Evolutionary conservation across 1,284 basidiomycete species (phyloP), one percentile per base, ranked within the genome.

Genomic region (Microbotryum silenes-acaulis): DNA sequence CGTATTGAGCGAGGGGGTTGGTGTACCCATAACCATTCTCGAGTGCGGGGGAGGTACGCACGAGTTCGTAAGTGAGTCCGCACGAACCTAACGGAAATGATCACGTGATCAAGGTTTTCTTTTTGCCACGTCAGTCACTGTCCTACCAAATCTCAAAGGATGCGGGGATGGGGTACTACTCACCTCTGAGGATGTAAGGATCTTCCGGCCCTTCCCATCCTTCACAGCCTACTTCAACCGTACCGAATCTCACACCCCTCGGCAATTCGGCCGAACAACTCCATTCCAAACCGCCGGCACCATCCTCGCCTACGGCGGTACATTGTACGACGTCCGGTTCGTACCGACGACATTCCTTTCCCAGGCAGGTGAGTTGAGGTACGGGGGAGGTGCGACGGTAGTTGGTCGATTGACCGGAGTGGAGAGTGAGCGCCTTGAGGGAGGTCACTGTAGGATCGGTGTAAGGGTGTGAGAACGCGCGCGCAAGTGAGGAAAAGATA

Each of bases 201-300:
- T 97, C 91, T 1, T 88, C 87, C 0, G 90, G 81, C 29, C 80
- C 77, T 44, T 67, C 65, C 66, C 66, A 97, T 12, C 92, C 91
- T 77, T 97, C 92, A 71, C 92, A 97, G 23, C 83, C 85, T 2
- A 97, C 86, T 63, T 84, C 81, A 0, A 94, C 85, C 60, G 83
- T 80, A 9, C 92, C 92, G 62, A 97, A 85, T 57, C 67, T 42
- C 58, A 93, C 74, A 3, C 83, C 79, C 50, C 84, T 83, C 3
- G 91, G 91, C 10, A 97, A 78, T 73, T 97, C 91, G 8, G 91
- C 88, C 73, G 90, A 85, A 74, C 92, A 97, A 85, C 88, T 87
- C 90, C 90, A 93, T 71, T 92, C 89, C 6, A 90, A 21, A 3
- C 62, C 82, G 14, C 87, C 84, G 2, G 81, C 78, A 2, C 87